Percentiles rank a stretch among this genome's conserved stretches.
Evolutionary conservation across 352 stramenopile genomes (phyloP).

Genomic region (Globisporangium okanoganense): DNA sequence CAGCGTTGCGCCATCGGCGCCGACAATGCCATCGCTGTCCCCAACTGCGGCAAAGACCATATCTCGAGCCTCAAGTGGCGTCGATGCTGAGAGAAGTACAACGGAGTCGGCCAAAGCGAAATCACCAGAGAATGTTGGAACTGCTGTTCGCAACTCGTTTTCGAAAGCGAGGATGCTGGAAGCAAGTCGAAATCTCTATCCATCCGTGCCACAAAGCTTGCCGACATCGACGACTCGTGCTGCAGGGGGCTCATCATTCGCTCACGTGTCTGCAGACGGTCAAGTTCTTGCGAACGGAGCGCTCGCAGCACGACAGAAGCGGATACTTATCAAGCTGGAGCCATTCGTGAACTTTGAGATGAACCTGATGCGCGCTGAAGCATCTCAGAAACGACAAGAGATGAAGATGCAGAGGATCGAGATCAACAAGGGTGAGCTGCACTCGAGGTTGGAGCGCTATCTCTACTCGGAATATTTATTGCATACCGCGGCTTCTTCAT

Average conservation of each 20-base stretch:
- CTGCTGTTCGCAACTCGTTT: conserved; percentile 41
- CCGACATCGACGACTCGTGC: not conserved
- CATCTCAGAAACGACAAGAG: conserved; percentile 75
- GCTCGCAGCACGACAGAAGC: conserved; percentile 23
- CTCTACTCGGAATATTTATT: conserved; percentile 79
- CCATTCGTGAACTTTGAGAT: conserved; percentile 84
- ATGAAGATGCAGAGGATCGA: conserved; percentile 85
- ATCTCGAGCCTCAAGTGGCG: conserved; percentile 5
- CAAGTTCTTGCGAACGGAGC: conserved; percentile 27
- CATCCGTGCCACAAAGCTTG: conserved; percentile 21
- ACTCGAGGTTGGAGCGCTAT: conserved; percentile 63
- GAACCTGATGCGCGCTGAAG: conserved; percentile 70
- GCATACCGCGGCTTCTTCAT: conserved; percentile 50
- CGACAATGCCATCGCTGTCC: conserved; percentile 40
- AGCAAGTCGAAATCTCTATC: conserved; percentile 36
- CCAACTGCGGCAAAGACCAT: conserved; percentile 43
- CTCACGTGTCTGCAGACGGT: conserved; percentile 17
- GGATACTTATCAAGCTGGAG: conserved; percentile 72
- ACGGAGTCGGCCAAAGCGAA: conserved; percentile 11
- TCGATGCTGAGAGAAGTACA: not conserved
- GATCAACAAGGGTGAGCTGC: conserved; percentile 80
- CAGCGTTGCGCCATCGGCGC: conserved; percentile 11
- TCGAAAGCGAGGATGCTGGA: conserved; percentile 38
- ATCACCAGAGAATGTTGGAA: conserved; percentile 23
- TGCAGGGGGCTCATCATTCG: conserved; percentile 6